Conservation (phyloP, 2,329 filamentous ascomycete species). For the Nemania bipapillata region DNA sequence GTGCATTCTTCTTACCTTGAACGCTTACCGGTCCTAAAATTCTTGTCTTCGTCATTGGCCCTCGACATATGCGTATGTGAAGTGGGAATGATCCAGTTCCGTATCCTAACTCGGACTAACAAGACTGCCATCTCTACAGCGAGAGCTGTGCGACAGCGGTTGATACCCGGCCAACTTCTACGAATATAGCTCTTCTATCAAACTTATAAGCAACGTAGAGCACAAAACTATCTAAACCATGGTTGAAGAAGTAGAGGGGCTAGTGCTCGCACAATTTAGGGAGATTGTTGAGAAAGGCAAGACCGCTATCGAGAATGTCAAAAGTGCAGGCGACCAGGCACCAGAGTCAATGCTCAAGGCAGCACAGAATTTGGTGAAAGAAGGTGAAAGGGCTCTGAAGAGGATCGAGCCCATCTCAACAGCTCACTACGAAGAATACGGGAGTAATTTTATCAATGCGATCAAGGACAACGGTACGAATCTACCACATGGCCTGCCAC, state of each 20-base stretch:
- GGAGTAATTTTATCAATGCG: slow-evolving; percentile 61
- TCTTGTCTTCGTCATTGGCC: background rate
- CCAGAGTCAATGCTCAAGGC: slow-evolving; percentile 61
- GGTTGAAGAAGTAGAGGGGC: slow-evolving; percentile 52
- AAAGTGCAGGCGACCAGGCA: slow-evolving; percentile 52
- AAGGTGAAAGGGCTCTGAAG: slow-evolving; percentile 62
- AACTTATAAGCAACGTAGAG: slow-evolving; percentile 9
- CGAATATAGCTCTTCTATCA: background rate
- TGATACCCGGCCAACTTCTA: slow-evolving; percentile 5
- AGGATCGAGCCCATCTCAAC: slow-evolving; percentile 64
- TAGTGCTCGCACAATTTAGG: slow-evolving; percentile 63
- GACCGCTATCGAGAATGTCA: slow-evolving; percentile 60
- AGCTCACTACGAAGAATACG: slow-evolving; percentile 62
- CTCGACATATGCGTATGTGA: slow-evolving; percentile 14
- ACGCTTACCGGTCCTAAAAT: slow-evolving; percentile 1
- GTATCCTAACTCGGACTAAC: slow-evolving; percentile 12
- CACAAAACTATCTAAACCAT: slow-evolving; percentile 36
- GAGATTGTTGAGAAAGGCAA: slow-evolving; percentile 65
- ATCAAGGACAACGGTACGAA: slow-evolving; percentile 65
- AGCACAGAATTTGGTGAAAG: slow-evolving; percentile 60
- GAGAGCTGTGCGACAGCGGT: slow-evolving; percentile 26
- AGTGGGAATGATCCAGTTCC: slow-evolving; percentile 18
- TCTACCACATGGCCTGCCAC: slow-evolving; percentile 8
- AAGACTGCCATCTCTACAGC: slow-evolving; percentile 11
- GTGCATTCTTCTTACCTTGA: background rate